phyloP scores from a whole-genome alignment of 441 rosid genomes.

The Populus hybrid region DNA sequence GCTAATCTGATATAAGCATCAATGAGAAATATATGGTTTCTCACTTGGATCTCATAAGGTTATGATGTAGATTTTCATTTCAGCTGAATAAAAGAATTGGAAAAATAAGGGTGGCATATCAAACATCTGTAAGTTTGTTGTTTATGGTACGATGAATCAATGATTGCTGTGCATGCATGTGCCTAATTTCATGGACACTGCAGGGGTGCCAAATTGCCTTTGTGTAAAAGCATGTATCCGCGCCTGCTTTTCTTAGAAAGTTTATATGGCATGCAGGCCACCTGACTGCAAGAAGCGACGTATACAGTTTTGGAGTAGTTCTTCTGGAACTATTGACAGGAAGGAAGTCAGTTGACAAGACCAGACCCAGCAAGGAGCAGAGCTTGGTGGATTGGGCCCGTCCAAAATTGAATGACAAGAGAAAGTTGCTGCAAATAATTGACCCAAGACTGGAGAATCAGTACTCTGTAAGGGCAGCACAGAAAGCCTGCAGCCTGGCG shows the following conservation, averaged over 20 bases:
- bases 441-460: slow-evolving; percentile 89
- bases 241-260: slow-evolving; percentile 9
- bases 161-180: neutral
- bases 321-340: slow-evolving; percentile 92
- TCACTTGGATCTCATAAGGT: neutral
- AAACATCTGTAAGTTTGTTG: neutral
- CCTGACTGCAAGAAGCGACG: slow-evolving; percentile 92
- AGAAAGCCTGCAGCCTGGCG: slow-evolving; percentile 93
- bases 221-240: neutral
- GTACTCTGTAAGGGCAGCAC: slow-evolving; percentile 88
- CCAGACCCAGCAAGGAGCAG: slow-evolving; percentile 94
- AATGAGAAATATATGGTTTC: neutral
- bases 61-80: neutral
- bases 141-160: neutral
- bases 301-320: slow-evolving; percentile 95
- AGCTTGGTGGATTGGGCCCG: slow-evolving; percentile 99
- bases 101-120: neutral
- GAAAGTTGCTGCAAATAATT: slow-evolving; percentile 79
- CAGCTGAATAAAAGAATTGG: neutral
- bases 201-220: neutral
- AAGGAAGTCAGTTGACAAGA: slow-evolving; percentile 92
- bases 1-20: neutral
- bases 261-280: slow-evolving; percentile 63
- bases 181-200: neutral
- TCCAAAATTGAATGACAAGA: slow-evolving; percentile 87